These are phyloP conservation scores for Purshia tridentata DNA, from an alignment of 306 rosid species.

Conservation along the genomic window DNA sequence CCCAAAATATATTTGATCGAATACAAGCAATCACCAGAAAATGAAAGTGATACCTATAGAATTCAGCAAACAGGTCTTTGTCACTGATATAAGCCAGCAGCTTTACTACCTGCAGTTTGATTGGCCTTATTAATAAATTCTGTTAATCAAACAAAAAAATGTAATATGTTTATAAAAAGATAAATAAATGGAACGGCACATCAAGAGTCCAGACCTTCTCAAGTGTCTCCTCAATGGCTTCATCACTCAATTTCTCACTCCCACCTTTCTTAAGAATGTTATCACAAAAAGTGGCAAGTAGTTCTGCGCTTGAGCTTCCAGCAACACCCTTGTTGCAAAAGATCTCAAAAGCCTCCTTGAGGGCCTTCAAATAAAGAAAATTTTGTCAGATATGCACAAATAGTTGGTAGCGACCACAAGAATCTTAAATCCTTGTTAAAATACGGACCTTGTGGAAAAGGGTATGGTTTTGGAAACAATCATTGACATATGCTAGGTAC, in stretches of 20 bases:
- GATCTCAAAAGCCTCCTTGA: constrained; percentile 55
- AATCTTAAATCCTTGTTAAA: constrained; percentile 5
- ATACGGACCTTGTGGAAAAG: constrained; percentile 55
- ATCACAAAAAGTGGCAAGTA: constrained; percentile 54
- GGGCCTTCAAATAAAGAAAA: constrained; percentile 31
- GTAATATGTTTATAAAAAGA: neutral
- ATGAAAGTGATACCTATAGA: constrained; percentile 35
- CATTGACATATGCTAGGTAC: constrained; percentile 61
- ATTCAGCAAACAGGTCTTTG: constrained; percentile 54
- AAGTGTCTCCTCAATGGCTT: constrained; percentile 67
- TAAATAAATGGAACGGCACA: constrained; percentile 13
- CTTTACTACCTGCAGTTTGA: constrained; percentile 44
- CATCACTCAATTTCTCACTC: constrained; percentile 56
- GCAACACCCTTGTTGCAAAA: constrained; percentile 58
- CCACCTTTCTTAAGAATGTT: constrained; percentile 58
- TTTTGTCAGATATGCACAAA: constrained; percentile 20
- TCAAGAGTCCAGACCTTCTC: constrained; percentile 62
- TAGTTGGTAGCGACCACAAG: constrained; percentile 1
- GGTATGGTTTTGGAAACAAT: constrained; percentile 80
- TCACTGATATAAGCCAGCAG: constrained; percentile 58
- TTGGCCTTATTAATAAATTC: neutral
- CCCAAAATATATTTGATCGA: neutral
- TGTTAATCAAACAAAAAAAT: neutral
- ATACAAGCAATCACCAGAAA: neutral
- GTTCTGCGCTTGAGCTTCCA: constrained; percentile 56